phyloP scores from a whole-genome alignment of 164 flowering plant genomes.

The Echeveria elegans region DNA sequence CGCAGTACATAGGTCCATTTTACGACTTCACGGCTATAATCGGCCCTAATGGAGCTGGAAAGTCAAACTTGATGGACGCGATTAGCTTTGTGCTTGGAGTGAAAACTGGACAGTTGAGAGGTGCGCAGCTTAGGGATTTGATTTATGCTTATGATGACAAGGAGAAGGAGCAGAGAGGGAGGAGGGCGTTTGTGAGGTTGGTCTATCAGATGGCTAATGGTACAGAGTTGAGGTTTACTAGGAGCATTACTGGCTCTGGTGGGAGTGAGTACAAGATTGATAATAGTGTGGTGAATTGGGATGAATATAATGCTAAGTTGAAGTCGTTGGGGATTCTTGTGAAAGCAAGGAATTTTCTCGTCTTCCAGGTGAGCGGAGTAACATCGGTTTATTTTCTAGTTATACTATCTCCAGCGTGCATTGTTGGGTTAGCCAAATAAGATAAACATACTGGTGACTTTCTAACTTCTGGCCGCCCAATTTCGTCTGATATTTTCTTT shows the following conservation, averaged over 20 bases:
- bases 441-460: too few species aligned
- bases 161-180: slow-evolving; percentile 81
- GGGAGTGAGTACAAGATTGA: slow-evolving; percentile 80
- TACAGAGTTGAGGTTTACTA: slow-evolving; percentile 57
- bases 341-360: slow-evolving; percentile 94
- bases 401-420: too few species aligned
- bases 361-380: slow-evolving; percentile 89
- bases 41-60: slow-evolving; percentile 99
- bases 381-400: neutral
- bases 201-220: slow-evolving; percentile 56
- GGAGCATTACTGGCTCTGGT: slow-evolving; percentile 60
- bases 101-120: too few species aligned
- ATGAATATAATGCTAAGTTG: slow-evolving; percentile 63
- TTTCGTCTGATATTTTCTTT: too few species aligned
- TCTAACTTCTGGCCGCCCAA: too few species aligned
- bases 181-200: slow-evolving; percentile 71
- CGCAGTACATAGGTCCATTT: slow-evolving; percentile 80
- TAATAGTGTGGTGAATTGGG: slow-evolving; percentile 64
- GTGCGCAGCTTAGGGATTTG: slow-evolving; percentile 81
- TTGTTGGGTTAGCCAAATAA: too few species aligned
- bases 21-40: slow-evolving; percentile 90
- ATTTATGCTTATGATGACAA: slow-evolving; percentile 80
- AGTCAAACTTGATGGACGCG: slow-evolving; percentile 67
- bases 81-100: slow-evolving; percentile 96
- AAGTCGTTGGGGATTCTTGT: slow-evolving; percentile 84